Evolutionary conservation across 176 grass and related monocot species (phyloP), one percentile per base, ranked within the genome.

Genomic region (Oryza glumipatula): DNA sequence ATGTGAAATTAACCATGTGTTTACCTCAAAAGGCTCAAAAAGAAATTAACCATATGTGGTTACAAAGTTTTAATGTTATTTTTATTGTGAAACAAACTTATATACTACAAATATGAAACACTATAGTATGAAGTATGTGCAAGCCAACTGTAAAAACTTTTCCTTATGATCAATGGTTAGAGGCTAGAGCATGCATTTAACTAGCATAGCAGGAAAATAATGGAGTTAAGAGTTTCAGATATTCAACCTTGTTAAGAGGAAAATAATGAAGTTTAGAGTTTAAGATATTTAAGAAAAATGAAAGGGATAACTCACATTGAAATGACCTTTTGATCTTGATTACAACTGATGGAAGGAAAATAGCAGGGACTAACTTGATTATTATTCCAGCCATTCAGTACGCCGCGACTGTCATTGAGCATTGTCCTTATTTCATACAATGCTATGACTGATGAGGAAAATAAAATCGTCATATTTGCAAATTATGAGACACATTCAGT

Each of bases 351-450:
- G n/a, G 21, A 12, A 11, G 3, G 1, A 81, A 78, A 93, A 35
- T 67, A 54, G 90, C 93, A 98, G 12, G 92, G 75, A 73, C 22
- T 84, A 51, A 93, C 86, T 95, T 89, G 92, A 88, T 98, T 93
- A 44, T 54, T 14, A 30, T 17, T 56, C 95, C 95, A 98, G 23
- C 65, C 8, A 4, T 82, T 43, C 45, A 98, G 76, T 63, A 83
- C 82, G 88, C 36, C 70, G 11, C 13, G 35, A n/a, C 11, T 76
- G 83, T 86, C 91, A 4, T 21, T 82, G 67, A 98, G 85, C 65
- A 76, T 45, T 70, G 3, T n/a, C 78, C 78, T 98, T 89, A 98
- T 92, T 52, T 90, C 84, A 63, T 47, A n/a, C 26, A 98, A 74
- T 68, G 69, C 85, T 11, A 45, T 24, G 43, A 47, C 95, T 90